Evolutionary conservation across 805 yeast genomes (phyloP), one percentile per base, ranked within the genome.

Genomic region (Nakazawaea siamensis): DNA sequence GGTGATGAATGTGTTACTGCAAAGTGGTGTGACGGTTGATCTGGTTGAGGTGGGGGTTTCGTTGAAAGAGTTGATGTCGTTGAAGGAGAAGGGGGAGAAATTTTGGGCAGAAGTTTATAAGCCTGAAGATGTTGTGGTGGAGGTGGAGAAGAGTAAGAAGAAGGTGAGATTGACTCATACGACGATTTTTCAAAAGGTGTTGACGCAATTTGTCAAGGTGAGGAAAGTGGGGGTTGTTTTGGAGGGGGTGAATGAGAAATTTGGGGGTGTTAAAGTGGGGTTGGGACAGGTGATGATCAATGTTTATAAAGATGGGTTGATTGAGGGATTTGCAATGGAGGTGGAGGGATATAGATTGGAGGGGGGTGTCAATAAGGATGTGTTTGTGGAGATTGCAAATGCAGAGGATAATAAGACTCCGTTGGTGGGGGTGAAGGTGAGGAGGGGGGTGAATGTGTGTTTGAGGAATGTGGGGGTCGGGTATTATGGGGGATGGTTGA

Each of bases 401-500:
- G 44, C 49, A 11, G 58, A 56, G 29, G 61, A 57, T 33, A 46
- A 46, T 24, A 52, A 55, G 9, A 45, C 52, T 6, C 76, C 76
- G 1, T 50, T 64, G 37, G 41, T 72, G 1, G 62, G 64, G 2
- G 36, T 67, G 12, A 64, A 62, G 31, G 42, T 59, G 4, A 55
- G 53, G 18, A 46, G 55, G 8, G 56, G 58, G 9, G 51, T 50
- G 3, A 70, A 66, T 18, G 44, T 76, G 2, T 58, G 63, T 29
- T 41, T 80, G 16, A 59, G 70, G 24, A 73, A 76, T 39, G 35
- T 72, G 10, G 43, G 58, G 4, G 6, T 80, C 2, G 73, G 76
- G 27, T 82, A 81, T 44, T 69, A 75, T 44, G 73, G 87, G 0
- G 54, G 58, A 17, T 73, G 88, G 81, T 38, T 81, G 13, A 41